Conservation (phyloP, 768 basidiomycete genomes). For the Pisolithus microcarpus region DNA sequence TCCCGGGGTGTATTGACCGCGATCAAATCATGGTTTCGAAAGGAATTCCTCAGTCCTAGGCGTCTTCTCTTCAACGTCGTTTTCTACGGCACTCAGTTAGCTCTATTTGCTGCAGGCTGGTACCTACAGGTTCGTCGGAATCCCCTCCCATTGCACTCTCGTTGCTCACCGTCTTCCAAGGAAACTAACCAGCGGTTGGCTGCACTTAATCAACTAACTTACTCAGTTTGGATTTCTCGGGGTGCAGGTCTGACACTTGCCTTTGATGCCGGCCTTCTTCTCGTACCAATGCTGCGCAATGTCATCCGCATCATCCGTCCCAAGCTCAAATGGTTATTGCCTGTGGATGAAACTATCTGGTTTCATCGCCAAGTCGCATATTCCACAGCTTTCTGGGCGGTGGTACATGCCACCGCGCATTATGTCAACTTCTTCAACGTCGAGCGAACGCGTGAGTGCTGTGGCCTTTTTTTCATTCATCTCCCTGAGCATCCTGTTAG, state of each 20-base stretch:
- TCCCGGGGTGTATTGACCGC: constrained; percentile 28
- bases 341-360: constrained; percentile 94
- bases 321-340: constrained; percentile 72
- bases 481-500: constrained; percentile 29
- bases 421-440: constrained; percentile 93
- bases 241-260: constrained; percentile 90
- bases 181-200: constrained; percentile 54
- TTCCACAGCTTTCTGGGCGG: constrained; percentile 86
- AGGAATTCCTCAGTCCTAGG: constrained; percentile 57
- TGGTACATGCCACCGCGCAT: constrained; percentile 90
- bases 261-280: constrained; percentile 77
- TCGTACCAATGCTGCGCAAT: constrained; percentile 87
- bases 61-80: constrained; percentile 68
- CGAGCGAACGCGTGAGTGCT: constrained; percentile 68
- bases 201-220: constrained; percentile 71
- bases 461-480: background rate
- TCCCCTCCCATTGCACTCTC: background rate
- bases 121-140: constrained; percentile 52
- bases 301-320: constrained; percentile 80
- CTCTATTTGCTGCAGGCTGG: constrained; percentile 84
- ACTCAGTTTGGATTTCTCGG: constrained; percentile 85
- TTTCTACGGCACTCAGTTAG: constrained; percentile 74
- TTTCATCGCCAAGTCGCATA: constrained; percentile 94
- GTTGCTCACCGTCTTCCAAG: constrained; percentile 29
- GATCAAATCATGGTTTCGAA: constrained; percentile 66